Evolutionary conservation across 192 early-diverging fungal genomes (phyloP), one percentile per base, ranked within the genome.

Genomic region (Podila clonocystis): DNA sequence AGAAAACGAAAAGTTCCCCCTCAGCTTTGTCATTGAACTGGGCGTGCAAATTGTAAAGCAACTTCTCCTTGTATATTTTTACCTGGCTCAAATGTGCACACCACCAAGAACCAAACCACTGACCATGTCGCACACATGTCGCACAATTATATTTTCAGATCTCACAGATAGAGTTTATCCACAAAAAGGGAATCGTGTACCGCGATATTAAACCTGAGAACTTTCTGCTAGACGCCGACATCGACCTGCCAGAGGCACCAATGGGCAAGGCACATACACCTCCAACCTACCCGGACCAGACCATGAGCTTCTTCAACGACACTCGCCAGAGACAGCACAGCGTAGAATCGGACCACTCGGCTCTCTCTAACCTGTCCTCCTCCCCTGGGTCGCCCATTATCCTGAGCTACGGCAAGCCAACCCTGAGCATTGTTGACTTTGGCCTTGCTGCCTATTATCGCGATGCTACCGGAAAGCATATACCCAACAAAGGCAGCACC

Each of bases 191-290:
- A 9, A 85, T 91, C 15, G 89, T 91, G 17, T 91, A 91, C 48
- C 87, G 90, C 20, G 90, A 91, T 60, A 69, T 91, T 24, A 91
- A 91, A 34, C 88, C 88, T 9, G 90, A 91, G 52, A 91, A 91
- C 78, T 89, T 88, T 50, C 68, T 91, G 64, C 70, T 91, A 6
- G 89, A 91, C 72, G 76, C 68, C 1, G 67, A 74, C 19, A 82
- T 85, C 38, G 49, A 12, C 13, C 22, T 85, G 9, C 72, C 79
- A 34, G 73, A 69, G 22, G 62, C 65, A 36, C 74, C 69, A 2
- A 28, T 58, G 28, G 62, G 63, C 30, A 76, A 70, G 19, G 22
- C 76, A 2, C 59, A 67, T 30, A 79, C 69, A 1, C 68, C 74
- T n/a, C 58, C 70, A 13, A 71, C 68, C 7, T 72, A 63, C 63